These are phyloP conservation scores for Dissoconium aciculare DNA, from an alignment of 2,329 filamentous ascomycete genomes.

Conservation along the genomic window DNA sequence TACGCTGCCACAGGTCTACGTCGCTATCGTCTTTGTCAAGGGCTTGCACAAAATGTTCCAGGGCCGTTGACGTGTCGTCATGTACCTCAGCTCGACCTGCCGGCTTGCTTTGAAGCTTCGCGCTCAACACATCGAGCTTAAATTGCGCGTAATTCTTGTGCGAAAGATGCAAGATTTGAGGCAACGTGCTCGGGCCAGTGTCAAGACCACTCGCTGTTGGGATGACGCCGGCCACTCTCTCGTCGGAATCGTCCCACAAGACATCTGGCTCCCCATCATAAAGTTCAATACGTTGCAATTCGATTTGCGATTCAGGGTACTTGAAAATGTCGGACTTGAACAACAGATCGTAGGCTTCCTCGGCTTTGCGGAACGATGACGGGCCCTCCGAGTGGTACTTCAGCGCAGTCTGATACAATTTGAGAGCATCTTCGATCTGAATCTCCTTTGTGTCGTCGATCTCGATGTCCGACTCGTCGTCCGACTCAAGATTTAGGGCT, in stretches of 20 bases:
- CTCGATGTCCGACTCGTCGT: conserved; percentile 80
- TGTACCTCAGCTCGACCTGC: conserved; percentile 18
- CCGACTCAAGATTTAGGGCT: conserved; percentile 85
- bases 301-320: conserved; percentile 73
- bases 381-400: conserved; percentile 84
- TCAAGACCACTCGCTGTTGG: conserved; percentile 41
- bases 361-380: conserved; percentile 57
- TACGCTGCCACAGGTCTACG: conserved; percentile 48
- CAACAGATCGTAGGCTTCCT: conserved; percentile 65
- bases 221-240: conserved; percentile 26
- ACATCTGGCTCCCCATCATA: conserved; percentile 31
- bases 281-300: conserved; percentile 57
- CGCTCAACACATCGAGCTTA: conserved; percentile 47
- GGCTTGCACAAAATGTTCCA: conserved; percentile 45
- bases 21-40: conserved; percentile 51
- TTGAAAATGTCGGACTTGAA: conserved; percentile 90
- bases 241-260: conserved; percentile 15
- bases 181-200: conserved; percentile 62
- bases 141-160: conserved; percentile 96
- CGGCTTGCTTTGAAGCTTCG: conserved; percentile 15
- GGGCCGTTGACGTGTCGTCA: conserved; percentile 27
- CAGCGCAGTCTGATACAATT: conserved; percentile 80
- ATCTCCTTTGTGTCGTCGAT: conserved; percentile 91
- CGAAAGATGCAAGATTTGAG: conserved; percentile 80
- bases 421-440: conserved; percentile 92